phyloP scores from a whole-genome alignment of 257 asterid genomes.

The Penstemon eatonii region DNA sequence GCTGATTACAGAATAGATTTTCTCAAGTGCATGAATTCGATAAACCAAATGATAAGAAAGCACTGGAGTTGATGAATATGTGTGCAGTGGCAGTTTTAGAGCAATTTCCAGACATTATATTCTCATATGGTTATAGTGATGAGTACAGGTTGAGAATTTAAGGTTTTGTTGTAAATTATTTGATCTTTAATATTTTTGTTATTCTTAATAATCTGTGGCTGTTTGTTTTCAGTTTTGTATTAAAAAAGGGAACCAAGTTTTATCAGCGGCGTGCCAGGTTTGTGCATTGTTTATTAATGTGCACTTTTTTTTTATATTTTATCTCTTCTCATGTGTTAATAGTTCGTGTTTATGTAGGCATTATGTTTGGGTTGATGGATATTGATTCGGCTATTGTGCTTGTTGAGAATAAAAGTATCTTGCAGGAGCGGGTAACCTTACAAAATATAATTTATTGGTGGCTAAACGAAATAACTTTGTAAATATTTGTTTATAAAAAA shows the following conservation, averaged over 20 bases:
- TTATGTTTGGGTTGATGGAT: too few relatives aligned
- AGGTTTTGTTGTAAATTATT: not conserved
- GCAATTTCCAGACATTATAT: constrained; percentile 73
- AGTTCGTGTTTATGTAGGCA: too few relatives aligned
- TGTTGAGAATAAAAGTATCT: too few relatives aligned
- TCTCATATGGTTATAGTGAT: constrained; percentile 68
- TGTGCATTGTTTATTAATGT: constrained; percentile 11
- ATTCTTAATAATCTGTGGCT: not conserved
- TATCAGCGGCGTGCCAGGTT: constrained; percentile 88
- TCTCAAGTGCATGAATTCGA: constrained; percentile 72
- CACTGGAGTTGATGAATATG: constrained; percentile 68
- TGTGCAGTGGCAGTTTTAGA: constrained; percentile 65
- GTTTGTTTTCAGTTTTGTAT: constrained; percentile 55
- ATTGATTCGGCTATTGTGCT: too few relatives aligned
- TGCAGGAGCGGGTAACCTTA: too few relatives aligned
- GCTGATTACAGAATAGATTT: constrained; percentile 45
- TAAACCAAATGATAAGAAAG: constrained; percentile 62
- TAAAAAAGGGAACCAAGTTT: constrained; percentile 70
- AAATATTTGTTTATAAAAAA: too few relatives aligned
- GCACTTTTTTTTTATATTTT: not conserved
- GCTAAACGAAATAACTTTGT: not conserved
- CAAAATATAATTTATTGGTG: too few relatives aligned
- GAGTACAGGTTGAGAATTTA: constrained; percentile 58
- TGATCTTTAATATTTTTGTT: not conserved
- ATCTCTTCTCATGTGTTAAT: too few relatives aligned